Conservation (phyloP, 2,329 filamentous ascomycete genomes). For the Botrytis sinoallii region DNA sequence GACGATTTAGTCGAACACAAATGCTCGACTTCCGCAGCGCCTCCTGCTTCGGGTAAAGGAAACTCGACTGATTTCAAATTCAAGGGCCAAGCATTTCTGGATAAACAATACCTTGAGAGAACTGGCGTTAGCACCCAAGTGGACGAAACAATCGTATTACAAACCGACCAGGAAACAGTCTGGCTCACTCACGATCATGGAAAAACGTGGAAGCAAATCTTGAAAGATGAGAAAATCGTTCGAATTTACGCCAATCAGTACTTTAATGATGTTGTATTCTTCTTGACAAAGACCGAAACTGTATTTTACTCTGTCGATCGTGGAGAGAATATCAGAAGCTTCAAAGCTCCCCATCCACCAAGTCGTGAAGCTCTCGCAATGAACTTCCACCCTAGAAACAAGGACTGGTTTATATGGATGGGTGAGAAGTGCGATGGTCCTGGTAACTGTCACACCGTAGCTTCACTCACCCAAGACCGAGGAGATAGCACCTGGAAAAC, state of each 20-base stretch:
- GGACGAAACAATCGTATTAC: slow-evolving; percentile 70
- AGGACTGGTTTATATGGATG: slow-evolving; percentile 91
- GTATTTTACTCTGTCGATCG: slow-evolving; percentile 82
- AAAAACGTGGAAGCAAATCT: slow-evolving; percentile 73
- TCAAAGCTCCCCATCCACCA: slow-evolving; percentile 63
- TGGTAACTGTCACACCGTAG: slow-evolving; percentile 64
- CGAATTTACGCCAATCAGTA: slow-evolving; percentile 74
- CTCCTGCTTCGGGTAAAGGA: slow-evolving; percentile 65
- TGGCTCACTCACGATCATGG: slow-evolving; percentile 82
- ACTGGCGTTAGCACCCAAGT: slow-evolving; percentile 58
- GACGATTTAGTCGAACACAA: slow-evolving; percentile 71
- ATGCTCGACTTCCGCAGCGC: slow-evolving; percentile 61
- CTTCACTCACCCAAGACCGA: slow-evolving; percentile 75
- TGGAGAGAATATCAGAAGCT: slow-evolving; percentile 68
- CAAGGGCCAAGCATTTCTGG: slow-evolving; percentile 50
- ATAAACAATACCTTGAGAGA: slow-evolving; percentile 76
- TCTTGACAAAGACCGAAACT: slow-evolving; percentile 65
- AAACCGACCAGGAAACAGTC: slow-evolving; percentile 46
- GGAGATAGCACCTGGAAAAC: slow-evolving; percentile 76
- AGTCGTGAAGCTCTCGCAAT: slow-evolving; percentile 46
- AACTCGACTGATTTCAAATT: slow-evolving; percentile 60
- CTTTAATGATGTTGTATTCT: slow-evolving; percentile 82
- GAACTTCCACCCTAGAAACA: slow-evolving; percentile 78
- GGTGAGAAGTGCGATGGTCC: slow-evolving; percentile 64
- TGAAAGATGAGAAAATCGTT: slow-evolving; percentile 67